Conservation (phyloP, 805 yeast genomes). For the Lachancea sp. region DNA sequence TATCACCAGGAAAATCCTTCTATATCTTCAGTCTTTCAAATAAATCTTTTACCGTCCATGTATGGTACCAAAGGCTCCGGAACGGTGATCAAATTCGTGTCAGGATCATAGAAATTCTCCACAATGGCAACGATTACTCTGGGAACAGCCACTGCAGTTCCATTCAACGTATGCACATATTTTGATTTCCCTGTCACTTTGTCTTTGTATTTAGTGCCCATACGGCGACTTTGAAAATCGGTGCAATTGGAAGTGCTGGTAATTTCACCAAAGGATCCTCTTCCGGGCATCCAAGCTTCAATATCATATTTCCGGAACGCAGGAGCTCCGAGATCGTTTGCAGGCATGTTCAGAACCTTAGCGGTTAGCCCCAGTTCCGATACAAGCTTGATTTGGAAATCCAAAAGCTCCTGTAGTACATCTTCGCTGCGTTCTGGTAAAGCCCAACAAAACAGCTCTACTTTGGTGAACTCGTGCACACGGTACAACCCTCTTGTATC, state of each 20-base stretch:
- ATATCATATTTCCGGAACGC: constrained; percentile 88
- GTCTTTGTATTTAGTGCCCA: constrained; percentile 55
- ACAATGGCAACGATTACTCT: constrained; percentile 83
- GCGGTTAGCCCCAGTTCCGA: constrained; percentile 68
- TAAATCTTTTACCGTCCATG: constrained; percentile 56
- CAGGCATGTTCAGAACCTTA: constrained; percentile 81
- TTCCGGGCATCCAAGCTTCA: constrained; percentile 98
- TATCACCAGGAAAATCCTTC: neutral
- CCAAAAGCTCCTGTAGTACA: constrained; percentile 54
- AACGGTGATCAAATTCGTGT: constrained; percentile 45
- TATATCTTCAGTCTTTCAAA: constrained; percentile 9
- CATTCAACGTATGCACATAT: constrained; percentile 81
- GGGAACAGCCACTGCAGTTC: constrained; percentile 95
- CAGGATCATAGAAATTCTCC: constrained; percentile 72
- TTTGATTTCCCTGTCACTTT: constrained; percentile 28
- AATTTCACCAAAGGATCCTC: constrained; percentile 88
- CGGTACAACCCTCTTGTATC: constrained; percentile 89
- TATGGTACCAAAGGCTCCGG: constrained; percentile 64
- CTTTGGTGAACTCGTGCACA: constrained; percentile 94
- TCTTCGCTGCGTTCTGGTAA: constrained; percentile 37
- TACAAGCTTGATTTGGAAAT: constrained; percentile 60
- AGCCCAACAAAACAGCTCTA: constrained; percentile 81
- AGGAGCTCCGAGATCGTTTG: constrained; percentile 87
- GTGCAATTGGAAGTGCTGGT: constrained; percentile 88
- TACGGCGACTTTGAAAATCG: constrained; percentile 82